Percentiles rank a stretch among this genome's conserved stretches.
phyloP scores from a whole-genome alignment of 2,329 filamentous ascomycete genomes.

The Cladosporium phlei region DNA sequence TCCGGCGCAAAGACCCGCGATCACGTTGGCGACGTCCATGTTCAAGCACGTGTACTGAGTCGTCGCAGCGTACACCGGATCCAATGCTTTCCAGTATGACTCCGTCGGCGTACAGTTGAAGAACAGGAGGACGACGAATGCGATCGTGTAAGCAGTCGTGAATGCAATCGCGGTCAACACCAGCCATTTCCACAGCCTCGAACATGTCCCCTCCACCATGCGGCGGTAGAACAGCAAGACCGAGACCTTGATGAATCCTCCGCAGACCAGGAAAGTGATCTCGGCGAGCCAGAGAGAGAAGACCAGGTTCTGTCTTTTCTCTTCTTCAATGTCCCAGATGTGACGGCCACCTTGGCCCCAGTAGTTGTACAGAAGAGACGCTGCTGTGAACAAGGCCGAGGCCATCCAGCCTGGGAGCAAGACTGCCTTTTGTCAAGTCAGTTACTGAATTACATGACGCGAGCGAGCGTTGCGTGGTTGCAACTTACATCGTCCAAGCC shows the following conservation, averaged over 20 bases:
- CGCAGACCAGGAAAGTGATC: constrained; percentile 30
- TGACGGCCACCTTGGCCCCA: constrained; percentile 31
- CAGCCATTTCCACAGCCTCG: constrained; percentile 33
- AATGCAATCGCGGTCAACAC: constrained; percentile 36
- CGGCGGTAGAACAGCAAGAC: constrained; percentile 40
- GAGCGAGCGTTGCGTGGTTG: neutral
- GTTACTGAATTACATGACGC: too few relatives aligned
- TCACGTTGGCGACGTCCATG: constrained; percentile 34
- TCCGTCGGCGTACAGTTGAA: constrained; percentile 38
- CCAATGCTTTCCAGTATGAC: constrained; percentile 38
- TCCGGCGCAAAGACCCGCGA: constrained; percentile 35
- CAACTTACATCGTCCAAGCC: constrained; percentile 29
- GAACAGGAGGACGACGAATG: constrained; percentile 31
- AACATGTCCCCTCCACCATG: constrained; percentile 33
- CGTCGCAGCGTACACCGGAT: constrained; percentile 29
- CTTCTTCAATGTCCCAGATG: constrained; percentile 33
- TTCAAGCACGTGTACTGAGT: constrained; percentile 33
- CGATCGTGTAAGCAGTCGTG: constrained; percentile 35
- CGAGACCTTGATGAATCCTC: constrained; percentile 34
- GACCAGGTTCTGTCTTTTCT: constrained; percentile 18
- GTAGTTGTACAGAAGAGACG: constrained; percentile 21
- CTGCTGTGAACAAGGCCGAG: constrained; percentile 19
- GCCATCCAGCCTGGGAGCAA: constrained; percentile 22
- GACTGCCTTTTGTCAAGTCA: constrained; percentile 16
- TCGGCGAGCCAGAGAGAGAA: constrained; percentile 32